Conservation (phyloP, 306 rosid genomes). For the Luffa aegyptiaca region DNA sequence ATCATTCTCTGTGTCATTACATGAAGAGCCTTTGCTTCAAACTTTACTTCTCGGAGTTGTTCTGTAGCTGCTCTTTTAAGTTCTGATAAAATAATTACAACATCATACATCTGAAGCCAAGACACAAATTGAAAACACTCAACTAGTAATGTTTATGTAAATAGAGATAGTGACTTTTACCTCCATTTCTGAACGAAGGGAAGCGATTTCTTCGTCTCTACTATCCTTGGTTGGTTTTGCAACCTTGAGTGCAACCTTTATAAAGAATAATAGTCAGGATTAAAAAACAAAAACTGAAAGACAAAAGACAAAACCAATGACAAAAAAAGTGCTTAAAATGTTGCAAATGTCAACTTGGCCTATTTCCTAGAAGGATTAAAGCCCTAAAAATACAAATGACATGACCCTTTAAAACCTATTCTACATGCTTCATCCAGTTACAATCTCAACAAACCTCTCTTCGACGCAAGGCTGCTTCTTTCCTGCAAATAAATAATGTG, state of each 20-base stretch:
- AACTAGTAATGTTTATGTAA: neutral
- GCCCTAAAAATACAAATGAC: conserved; percentile 13
- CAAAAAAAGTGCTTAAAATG: neutral
- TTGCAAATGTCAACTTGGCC: neutral
- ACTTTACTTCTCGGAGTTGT: conserved; percentile 79
- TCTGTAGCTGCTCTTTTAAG: conserved; percentile 67
- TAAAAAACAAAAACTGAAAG: conserved; percentile 10
- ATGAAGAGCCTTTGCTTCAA: conserved; percentile 81
- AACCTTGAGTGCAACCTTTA: conserved; percentile 90
- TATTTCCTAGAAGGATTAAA: neutral
- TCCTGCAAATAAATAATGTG: conserved; percentile 46
- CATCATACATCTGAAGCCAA: conserved; percentile 11
- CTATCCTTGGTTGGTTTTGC: conserved; percentile 72
- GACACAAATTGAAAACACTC: conserved; percentile 9
- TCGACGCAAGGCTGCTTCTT: conserved; percentile 91
- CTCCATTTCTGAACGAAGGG: conserved; percentile 79
- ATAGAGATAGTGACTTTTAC: conserved; percentile 21
- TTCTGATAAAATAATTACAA: conserved; percentile 33
- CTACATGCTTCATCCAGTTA: conserved; percentile 13
- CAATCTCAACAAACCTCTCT: conserved; percentile 61
- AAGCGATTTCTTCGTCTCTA: conserved; percentile 58
- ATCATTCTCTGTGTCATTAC: conserved; percentile 93
- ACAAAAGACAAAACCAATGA: neutral
- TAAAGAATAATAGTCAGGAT: conserved; percentile 20
- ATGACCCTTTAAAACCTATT: conserved; percentile 16